Base-by-base conservation (phyloP, 208 protist species). In the Leishmania tarentolae region DNA sequence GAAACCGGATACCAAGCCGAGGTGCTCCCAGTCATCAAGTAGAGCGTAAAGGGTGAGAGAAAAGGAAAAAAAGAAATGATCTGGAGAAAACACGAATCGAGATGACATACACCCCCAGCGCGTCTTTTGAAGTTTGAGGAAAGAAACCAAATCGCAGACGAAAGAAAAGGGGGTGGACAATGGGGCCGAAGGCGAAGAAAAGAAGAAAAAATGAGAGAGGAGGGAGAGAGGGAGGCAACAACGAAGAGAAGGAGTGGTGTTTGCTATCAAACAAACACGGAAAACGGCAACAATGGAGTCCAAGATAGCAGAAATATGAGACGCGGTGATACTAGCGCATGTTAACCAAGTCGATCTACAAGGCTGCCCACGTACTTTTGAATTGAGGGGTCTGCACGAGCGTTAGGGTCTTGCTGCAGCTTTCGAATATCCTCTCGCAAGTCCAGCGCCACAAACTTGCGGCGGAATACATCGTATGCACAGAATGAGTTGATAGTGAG, bases 401-500 rank as follows among this genome's bases (percentile, higher is more conserved):
- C 83, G 21, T 65, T 78, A 52, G 84, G 76, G 66, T 91, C 84
- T 52, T 88, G 79, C 72, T 93, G 88, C 17, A 97, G 71, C 31
- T 94, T 83, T 17, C 61, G 78, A 50, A 98, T 91, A 59, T 89
- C 83, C 69, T 87, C 78, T 47, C 81, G 76, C 47, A 98, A 78
- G 8, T 91, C 88, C 46, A 92, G 78, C 44, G 75, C 47, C 42
- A 95, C 52, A 79, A 98, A 93, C 40, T 84, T 86, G 24, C 74
- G 75, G 31, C 89, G 83, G 70, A 96, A 98, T 21, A 97, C 78
- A 13, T 96, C 86, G 80, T 98, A 97, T n/a, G 77, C 65, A 79
- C 93, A 98, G 68, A 98, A 98, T 21, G 97, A 95, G 70, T 93
- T 96, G 47, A 99, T 87, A 1, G 96, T 96, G 44, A 98, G 93